phyloP scores from a whole-genome alignment of 2,329 filamentous ascomycete species.

The Aciculosporium take region DNA sequence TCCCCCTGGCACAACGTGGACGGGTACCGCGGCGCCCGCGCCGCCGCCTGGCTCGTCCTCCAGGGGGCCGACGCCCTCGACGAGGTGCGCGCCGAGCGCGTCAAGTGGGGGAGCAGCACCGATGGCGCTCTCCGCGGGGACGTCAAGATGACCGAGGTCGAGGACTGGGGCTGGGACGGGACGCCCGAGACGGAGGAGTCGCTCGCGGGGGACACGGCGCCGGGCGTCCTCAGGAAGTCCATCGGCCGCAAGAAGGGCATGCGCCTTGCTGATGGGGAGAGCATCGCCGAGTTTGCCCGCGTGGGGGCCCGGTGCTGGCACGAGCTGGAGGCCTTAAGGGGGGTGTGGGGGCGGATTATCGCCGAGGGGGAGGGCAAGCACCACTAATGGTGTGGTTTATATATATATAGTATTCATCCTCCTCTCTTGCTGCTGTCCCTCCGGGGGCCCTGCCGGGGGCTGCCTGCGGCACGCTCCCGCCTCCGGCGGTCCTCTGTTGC shows the following conservation, averaged over 20 bases:
- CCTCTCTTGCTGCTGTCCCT: too few species aligned
- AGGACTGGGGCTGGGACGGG: constrained; percentile 69
- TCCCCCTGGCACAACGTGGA: constrained; percentile 76
- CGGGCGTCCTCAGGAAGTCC: constrained; percentile 34
- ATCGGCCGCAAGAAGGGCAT: constrained; percentile 46
- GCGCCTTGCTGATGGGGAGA: constrained; percentile 44
- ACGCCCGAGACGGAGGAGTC: constrained; percentile 31
- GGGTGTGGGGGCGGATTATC: constrained; percentile 45
- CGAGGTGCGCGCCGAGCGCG: constrained; percentile 34
- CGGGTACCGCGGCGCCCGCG: constrained; percentile 63
- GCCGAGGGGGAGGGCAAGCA: too few species aligned
- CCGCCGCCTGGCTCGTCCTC: constrained; percentile 67
- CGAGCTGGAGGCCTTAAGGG: constrained; percentile 57
- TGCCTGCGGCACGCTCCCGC: too few species aligned
- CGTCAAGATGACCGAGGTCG: constrained; percentile 67
- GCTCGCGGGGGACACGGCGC: constrained; percentile 26
- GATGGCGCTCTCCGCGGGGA: constrained; percentile 42
- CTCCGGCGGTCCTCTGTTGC: too few species aligned
- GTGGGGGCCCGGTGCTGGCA: constrained; percentile 49
- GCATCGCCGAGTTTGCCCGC: constrained; percentile 45
- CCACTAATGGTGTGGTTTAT: too few species aligned
- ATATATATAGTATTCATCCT: too few species aligned
- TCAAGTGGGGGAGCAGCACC: constrained; percentile 76
- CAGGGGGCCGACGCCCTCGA: constrained; percentile 49
- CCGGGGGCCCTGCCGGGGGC: too few species aligned